phyloP scores from a whole-genome alignment of 768 basidiomycete genomes.

The Pulveroboletus frians region DNA sequence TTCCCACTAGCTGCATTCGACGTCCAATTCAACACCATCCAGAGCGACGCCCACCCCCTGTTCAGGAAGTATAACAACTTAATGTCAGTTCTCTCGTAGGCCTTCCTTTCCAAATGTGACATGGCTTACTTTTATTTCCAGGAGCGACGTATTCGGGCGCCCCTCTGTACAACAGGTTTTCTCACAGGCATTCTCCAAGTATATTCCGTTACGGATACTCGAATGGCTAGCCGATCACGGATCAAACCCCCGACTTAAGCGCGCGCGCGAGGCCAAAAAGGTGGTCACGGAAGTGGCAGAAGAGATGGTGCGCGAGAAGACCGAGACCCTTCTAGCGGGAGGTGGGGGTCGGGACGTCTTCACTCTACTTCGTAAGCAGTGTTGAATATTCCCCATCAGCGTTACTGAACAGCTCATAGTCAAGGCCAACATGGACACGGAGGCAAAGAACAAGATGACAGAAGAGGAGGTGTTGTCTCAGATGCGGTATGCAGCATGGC shows the following conservation, averaged over 20 bases:
- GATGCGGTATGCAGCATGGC: conserved; percentile 15
- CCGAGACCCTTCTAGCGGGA: conserved; percentile 9
- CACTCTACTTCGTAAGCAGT: conserved; percentile 36
- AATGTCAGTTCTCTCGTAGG: conserved; percentile 4
- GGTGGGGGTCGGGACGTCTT: conserved; percentile 15
- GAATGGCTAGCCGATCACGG: conserved; percentile 32
- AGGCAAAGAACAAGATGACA: conserved; percentile 21
- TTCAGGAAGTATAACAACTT: conserved; percentile 8
- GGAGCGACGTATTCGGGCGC: conserved; percentile 13
- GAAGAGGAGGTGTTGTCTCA: conserved; percentile 16
- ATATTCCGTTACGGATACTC: conserved; percentile 19
- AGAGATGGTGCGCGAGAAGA: conserved; percentile 17
- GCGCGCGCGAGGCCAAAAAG: conserved; percentile 9
- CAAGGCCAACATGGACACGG: conserved; percentile 26
- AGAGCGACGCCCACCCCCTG: conserved; percentile 11
- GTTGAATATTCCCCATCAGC: neutral
- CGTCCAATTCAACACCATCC: conserved; percentile 35
- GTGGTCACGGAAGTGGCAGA: conserved; percentile 9
- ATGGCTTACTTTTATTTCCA: conserved; percentile 16
- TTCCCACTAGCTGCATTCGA: conserved; percentile 41
- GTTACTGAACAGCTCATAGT: conserved; percentile 9
- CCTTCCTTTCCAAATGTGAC: conserved; percentile 2
- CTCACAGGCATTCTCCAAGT: conserved; percentile 9
- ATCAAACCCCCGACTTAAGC: conserved; percentile 18
- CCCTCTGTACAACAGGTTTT: conserved; percentile 19